Conservation (phyloP, 108 stramenopile species). For the Discostella stelligeroides region DNA sequence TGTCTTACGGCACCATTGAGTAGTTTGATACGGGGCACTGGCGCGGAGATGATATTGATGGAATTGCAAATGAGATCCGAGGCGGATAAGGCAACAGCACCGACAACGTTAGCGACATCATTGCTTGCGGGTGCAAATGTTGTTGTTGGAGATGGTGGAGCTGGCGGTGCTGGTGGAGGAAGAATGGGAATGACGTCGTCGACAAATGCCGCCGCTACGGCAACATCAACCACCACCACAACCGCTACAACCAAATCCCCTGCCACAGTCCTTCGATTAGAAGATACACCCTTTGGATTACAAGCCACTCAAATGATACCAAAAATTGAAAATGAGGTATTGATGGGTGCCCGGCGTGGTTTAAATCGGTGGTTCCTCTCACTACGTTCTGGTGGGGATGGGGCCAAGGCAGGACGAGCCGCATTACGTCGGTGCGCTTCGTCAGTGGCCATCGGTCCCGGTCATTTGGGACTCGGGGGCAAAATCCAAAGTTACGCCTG, state of each 20-base stretch:
- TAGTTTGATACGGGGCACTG: constrained; percentile 49
- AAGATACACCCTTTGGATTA: constrained; percentile 87
- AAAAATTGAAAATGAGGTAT: constrained; percentile 89
- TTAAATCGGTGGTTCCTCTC: constrained; percentile 87
- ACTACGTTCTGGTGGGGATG: constrained; percentile 88
- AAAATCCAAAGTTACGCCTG: constrained; percentile 79
- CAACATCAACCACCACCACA: constrained; percentile 14
- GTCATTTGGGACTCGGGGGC: constrained; percentile 80
- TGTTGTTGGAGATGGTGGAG: not conserved
- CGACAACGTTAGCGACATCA: constrained; percentile 2
- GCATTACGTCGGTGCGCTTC: constrained; percentile 77
- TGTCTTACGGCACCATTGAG: constrained; percentile 77
- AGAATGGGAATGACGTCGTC: not conserved
- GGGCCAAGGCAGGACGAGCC: constrained; percentile 84
- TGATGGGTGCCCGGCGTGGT: constrained; percentile 79
- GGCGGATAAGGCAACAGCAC: not conserved
- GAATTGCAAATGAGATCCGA: constrained; percentile 16
- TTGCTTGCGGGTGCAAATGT: not conserved
- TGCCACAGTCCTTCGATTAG: constrained; percentile 54
- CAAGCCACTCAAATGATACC: constrained; percentile 84
- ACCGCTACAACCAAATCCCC: constrained; percentile 19
- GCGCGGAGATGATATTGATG: constrained; percentile 30
- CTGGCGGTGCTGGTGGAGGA: not conserved
- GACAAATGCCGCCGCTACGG: not conserved
- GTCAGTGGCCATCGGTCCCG: constrained; percentile 71